These are phyloP conservation scores for Fraxinus platypoda DNA, from an alignment of 305 asterid genomes.

Conservation along the genomic window DNA sequence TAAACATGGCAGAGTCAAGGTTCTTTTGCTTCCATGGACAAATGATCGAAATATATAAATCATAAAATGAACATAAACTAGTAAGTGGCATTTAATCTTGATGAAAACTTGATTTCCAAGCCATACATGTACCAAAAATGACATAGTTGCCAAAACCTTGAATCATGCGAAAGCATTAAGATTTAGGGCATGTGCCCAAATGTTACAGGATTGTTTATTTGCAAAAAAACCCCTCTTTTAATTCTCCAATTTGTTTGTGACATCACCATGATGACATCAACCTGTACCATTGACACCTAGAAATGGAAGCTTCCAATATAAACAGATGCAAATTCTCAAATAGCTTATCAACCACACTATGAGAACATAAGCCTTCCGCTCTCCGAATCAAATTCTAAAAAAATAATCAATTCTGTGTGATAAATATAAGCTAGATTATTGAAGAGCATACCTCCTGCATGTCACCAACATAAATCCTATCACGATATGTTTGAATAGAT, in stretches of 20 bases:
- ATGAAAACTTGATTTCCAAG: not conserved
- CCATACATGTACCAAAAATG: not conserved
- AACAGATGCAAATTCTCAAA: slow-evolving; percentile 19
- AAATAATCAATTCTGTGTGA: not conserved
- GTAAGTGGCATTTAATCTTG: not conserved
- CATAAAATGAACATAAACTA: not conserved
- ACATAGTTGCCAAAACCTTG: not conserved
- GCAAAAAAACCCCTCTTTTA: not conserved
- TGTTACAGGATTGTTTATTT: not conserved
- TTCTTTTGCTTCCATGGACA: not conserved
- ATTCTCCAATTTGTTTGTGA: not conserved
- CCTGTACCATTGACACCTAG: not conserved
- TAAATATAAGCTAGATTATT: slow-evolving; percentile 18
- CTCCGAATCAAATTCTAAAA: not conserved
- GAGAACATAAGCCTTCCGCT: slow-evolving; percentile 26
- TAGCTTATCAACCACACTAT: not conserved
- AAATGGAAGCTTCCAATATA: not conserved
- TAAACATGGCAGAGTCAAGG: not conserved
- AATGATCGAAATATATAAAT: not conserved
- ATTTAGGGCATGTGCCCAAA: not conserved
- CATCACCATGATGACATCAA: not conserved
- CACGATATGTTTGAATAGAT: slow-evolving; percentile 90
- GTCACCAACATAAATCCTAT: slow-evolving; percentile 96
- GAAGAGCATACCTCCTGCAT: slow-evolving; percentile 88
- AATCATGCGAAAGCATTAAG: not conserved